These are phyloP conservation scores for Ustilago loliicola DNA, from an alignment of 1,284 basidiomycete species.

Conservation along the genomic window DNA sequence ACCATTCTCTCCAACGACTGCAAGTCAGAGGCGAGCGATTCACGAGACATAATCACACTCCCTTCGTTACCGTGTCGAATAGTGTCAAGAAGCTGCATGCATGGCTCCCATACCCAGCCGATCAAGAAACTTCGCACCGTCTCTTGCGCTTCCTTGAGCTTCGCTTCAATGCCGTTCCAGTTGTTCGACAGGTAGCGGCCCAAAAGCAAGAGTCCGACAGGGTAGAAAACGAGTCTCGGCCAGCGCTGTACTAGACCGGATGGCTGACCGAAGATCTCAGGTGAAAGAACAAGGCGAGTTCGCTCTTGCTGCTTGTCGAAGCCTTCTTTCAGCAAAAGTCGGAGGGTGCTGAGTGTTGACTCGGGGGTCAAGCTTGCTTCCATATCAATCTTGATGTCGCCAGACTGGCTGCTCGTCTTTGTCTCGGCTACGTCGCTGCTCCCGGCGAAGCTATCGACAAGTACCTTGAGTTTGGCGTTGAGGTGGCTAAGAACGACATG, in stretches of 20 bases:
- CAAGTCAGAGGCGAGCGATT: conserved; percentile 83
- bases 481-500: conserved; percentile 34
- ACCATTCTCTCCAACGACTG: conserved; percentile 95
- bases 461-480: conserved; percentile 43
- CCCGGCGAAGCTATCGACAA: conserved; percentile 30
- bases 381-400: conserved; percentile 43
- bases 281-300: conserved; percentile 31
- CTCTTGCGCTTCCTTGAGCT: conserved; percentile 77
- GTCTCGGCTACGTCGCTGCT: background rate
- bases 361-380: conserved; percentile 28
- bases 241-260: conserved; percentile 53
- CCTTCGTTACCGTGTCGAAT: conserved; percentile 82
- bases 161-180: conserved; percentile 58
- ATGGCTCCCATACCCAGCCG: conserved; percentile 88
- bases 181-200: conserved; percentile 51
- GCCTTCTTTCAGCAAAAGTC: conserved; percentile 42
- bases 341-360: conserved; percentile 35
- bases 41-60: conserved; percentile 77
- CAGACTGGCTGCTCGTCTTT: background rate
- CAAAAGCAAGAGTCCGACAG: conserved; percentile 40
- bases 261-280: conserved; percentile 49
- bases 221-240: conserved; percentile 62
- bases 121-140: conserved; percentile 82
- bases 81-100: conserved; percentile 85
- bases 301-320: conserved; percentile 39